Conservation (phyloP, 805 yeast genomes). For the Candida ficus region DNA sequence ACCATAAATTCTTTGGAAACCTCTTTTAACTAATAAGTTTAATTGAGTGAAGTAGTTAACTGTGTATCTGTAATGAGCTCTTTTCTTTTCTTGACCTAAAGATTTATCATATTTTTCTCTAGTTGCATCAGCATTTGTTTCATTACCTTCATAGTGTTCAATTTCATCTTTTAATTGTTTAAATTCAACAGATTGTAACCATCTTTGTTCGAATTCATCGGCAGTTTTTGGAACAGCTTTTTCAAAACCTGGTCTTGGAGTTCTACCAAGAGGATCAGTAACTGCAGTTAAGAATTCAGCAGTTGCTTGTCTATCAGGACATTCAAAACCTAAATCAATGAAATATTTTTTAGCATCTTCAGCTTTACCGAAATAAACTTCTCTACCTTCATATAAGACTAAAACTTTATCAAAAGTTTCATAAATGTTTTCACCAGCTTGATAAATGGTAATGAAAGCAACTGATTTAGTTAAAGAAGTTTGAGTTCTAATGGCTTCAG, state of each 20-base stretch:
- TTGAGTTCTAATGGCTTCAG: slow-evolving; percentile 59
- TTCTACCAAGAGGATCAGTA: slow-evolving; percentile 65
- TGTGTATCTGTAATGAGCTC: slow-evolving; percentile 25
- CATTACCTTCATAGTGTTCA: slow-evolving; percentile 32
- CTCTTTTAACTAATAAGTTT: slow-evolving; percentile 42
- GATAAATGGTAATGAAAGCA: slow-evolving; percentile 65
- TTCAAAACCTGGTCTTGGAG: slow-evolving; percentile 42
- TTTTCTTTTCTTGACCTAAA: slow-evolving; percentile 26
- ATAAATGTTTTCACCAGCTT: slow-evolving; percentile 64
- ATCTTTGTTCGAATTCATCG: slow-evolving; percentile 53
- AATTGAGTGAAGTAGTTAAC: slow-evolving; percentile 40
- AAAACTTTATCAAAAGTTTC: slow-evolving; percentile 58
- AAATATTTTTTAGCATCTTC: slow-evolving; percentile 52
- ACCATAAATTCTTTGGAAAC: slow-evolving; percentile 50
- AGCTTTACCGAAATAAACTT: slow-evolving; percentile 59
- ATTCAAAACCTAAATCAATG: slow-evolving; percentile 56
- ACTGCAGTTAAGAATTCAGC: slow-evolving; percentile 69
- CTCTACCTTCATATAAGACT: slow-evolving; percentile 55
- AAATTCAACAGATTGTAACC: slow-evolving; percentile 47
- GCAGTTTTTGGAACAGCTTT: slow-evolving; percentile 54
- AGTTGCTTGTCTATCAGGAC: slow-evolving; percentile 63
- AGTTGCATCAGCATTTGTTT: slow-evolving; percentile 28
- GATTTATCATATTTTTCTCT: slow-evolving; percentile 27
- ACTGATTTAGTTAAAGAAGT: slow-evolving; percentile 49
- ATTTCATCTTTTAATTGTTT: slow-evolving; percentile 38